These are phyloP conservation scores for Raphanus sativus DNA, from an alignment of 345 rosid species.

Conservation along the genomic window DNA sequence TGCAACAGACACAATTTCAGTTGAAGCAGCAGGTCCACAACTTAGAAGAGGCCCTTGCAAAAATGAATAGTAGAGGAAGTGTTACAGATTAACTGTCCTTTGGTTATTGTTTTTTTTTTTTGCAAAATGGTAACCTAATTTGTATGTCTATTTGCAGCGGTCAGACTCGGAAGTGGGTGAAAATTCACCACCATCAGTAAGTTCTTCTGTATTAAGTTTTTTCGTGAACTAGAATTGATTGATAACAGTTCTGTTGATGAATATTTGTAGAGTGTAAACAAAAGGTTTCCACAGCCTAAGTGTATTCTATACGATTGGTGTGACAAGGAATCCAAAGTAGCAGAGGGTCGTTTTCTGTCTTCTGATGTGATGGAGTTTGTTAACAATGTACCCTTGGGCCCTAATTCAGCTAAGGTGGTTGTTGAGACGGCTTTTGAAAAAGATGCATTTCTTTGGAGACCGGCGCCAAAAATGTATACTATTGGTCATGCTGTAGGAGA, in stretches of 20 bases:
- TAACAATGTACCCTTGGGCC: not conserved
- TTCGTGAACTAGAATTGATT: not conserved
- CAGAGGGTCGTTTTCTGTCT: not conserved
- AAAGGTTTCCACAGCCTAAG: not conserved
- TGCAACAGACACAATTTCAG: not conserved
- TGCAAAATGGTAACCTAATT: not conserved
- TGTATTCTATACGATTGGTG: not conserved
- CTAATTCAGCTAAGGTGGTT: not conserved
- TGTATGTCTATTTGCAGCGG: not conserved
- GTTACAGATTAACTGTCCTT: not conserved
- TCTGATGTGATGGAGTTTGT: not conserved
- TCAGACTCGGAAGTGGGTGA: not conserved
- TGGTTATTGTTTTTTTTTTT: not conserved
- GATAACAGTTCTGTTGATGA: not conserved
- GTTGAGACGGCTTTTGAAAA: not conserved
- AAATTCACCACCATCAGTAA: not conserved
- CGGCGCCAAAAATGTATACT: not conserved
- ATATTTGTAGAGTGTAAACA: not conserved
- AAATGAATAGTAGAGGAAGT: not conserved
- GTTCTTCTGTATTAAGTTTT: not conserved
- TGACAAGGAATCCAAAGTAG: not conserved
- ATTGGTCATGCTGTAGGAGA: not conserved
- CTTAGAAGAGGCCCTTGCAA: not conserved
- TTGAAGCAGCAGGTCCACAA: not conserved
- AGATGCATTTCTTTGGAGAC: not conserved